phyloP scores from a whole-genome alignment of 2,329 filamentous ascomycete species.

The Phyllachora maydis region DNA sequence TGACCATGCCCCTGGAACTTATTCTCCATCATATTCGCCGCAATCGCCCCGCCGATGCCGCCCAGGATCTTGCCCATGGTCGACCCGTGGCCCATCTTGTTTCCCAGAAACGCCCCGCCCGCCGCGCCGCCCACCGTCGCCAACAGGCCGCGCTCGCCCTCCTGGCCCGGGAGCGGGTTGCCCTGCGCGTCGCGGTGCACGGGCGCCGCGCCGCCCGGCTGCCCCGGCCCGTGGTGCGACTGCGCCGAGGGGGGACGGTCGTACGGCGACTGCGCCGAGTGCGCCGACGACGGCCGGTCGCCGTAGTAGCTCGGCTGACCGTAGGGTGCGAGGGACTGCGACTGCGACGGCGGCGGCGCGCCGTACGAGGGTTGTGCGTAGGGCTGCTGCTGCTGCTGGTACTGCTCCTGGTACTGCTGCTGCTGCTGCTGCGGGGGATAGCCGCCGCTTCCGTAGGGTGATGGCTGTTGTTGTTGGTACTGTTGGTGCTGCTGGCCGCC shows the following conservation, averaged over 20 bases:
- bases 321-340: constrained; percentile 4
- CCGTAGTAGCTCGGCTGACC: constrained; percentile 2
- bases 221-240: background rate
- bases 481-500: too few relatives aligned
- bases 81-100: constrained; percentile 29
- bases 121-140: constrained; percentile 30
- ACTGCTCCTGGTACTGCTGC: constrained; percentile 2
- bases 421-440: constrained; percentile 3
- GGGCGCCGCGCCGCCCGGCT: too few relatives aligned
- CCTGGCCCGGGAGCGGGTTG: constrained; percentile 6
- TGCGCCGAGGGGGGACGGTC: constrained; percentile 1
- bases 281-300: constrained; percentile 3
- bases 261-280: constrained; percentile 2
- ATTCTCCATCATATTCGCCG: constrained; percentile 28
- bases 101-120: constrained; percentile 28
- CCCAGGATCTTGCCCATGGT: constrained; percentile 29
- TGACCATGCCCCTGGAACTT: constrained; percentile 14
- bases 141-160: constrained; percentile 32
- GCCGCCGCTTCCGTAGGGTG: too few relatives aligned
- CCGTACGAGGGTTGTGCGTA: constrained; percentile 4
- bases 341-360: too few relatives aligned
- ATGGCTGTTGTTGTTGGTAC: too few relatives aligned
- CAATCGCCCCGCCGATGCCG: constrained; percentile 29
- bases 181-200: constrained; percentile 1
- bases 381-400: constrained; percentile 1